A percentile compares a stretch with the other conserved stretches of the same genome.
Conservation (phyloP, 169 alveolate genomes). For the Plasmodium falciparum region DNA sequence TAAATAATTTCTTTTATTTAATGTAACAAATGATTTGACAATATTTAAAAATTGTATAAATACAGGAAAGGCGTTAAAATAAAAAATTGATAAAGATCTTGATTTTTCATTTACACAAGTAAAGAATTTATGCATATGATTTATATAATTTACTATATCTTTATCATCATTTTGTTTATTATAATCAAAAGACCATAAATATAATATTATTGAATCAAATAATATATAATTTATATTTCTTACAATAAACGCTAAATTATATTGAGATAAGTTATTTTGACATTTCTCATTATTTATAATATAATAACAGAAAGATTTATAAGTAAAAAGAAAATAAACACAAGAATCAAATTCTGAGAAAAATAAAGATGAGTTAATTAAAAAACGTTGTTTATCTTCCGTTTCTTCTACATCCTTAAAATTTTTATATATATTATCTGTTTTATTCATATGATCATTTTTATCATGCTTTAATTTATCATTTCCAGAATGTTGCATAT, state of each 20-base stretch:
- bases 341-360: slow-evolving; percentile 63
- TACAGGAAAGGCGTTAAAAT: slow-evolving; percentile 40
- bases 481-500: not conserved
- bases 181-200: slow-evolving; percentile 38
- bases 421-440: no score
- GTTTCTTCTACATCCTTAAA: no score
- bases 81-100: slow-evolving; percentile 48
- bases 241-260: slow-evolving; percentile 31
- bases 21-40: slow-evolving; percentile 9
- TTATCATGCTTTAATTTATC: not conserved
- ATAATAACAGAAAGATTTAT: slow-evolving; percentile 55
- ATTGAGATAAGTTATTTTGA: slow-evolving; percentile 10
- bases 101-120: slow-evolving; percentile 74
- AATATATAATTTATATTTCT: slow-evolving; percentile 36
- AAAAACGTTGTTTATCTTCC: no score
- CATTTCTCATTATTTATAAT: slow-evolving; percentile 42
- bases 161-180: not conserved
- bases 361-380: slow-evolving; percentile 16
- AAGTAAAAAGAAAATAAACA: slow-evolving; percentile 34
- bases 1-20: slow-evolving; percentile 18
- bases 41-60: slow-evolving; percentile 39
- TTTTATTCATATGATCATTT: not conserved
- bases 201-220: slow-evolving; percentile 53
- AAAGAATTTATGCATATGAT: slow-evolving; percentile 48
- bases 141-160: not conserved